These are phyloP conservation scores for Aspergillus arachidicola DNA, from an alignment of 2,329 filamentous ascomycete species.

Conservation along the genomic window DNA sequence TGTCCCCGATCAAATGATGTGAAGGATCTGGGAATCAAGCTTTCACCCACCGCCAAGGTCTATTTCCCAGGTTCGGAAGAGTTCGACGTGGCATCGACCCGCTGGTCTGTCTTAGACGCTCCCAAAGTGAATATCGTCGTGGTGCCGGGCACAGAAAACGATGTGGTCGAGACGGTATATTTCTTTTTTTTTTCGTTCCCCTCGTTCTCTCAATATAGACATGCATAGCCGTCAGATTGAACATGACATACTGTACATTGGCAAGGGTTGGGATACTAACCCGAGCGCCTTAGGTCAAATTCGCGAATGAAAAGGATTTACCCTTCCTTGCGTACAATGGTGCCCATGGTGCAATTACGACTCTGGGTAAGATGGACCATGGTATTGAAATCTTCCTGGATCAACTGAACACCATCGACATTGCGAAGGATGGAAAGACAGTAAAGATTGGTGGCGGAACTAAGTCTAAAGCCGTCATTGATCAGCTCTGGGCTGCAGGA, in stretches of 20 bases:
- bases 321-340: constrained; percentile 59
- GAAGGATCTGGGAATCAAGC: constrained; percentile 21
- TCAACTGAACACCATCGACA: constrained; percentile 43
- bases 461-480: constrained; percentile 49
- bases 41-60: constrained; percentile 46
- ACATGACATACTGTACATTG: neutral
- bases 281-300: constrained; percentile 44
- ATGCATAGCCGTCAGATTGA: neutral
- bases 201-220: neutral
- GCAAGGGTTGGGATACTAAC: neutral
- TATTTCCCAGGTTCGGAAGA: constrained; percentile 46
- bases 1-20: constrained; percentile 18
- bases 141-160: constrained; percentile 50
- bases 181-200: neutral
- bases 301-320: constrained; percentile 49
- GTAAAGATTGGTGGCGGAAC: constrained; percentile 55
- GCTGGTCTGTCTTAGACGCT: constrained; percentile 51
- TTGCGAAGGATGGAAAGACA: constrained; percentile 48
- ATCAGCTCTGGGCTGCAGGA: constrained; percentile 53
- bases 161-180: constrained; percentile 52
- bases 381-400: constrained; percentile 56
- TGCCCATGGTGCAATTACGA: constrained; percentile 55
- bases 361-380: constrained; percentile 51
- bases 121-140: constrained; percentile 53
- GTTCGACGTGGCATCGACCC: constrained; percentile 42